A percentile compares a stretch with the other conserved stretches of the same genome.
Conservation (phyloP, 129 eudicot genomes). For the Escallonia rubra region DNA sequence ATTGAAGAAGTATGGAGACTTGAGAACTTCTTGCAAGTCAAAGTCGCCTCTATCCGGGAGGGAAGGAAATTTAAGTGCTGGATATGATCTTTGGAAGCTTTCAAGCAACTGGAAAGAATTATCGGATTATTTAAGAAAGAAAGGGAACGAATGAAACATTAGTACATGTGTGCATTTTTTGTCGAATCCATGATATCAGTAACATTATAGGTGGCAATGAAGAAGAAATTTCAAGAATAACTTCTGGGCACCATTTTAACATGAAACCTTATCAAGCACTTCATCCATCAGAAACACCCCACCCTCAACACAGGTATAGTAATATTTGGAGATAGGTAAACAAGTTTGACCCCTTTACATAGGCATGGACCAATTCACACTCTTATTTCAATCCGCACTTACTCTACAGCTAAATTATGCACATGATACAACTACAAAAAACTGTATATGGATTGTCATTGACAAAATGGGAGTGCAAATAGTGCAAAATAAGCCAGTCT, state of each 20-base stretch:
- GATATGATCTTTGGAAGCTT: slow-evolving; percentile 70
- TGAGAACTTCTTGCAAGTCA: slow-evolving; percentile 63
- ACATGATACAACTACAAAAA: too few relatives aligned
- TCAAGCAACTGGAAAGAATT: slow-evolving; percentile 62
- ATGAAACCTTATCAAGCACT: neutral
- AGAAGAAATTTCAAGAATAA: neutral
- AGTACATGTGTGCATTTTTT: too few relatives aligned
- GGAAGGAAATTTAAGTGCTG: slow-evolving; percentile 68
- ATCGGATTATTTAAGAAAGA: slow-evolving; percentile 2
- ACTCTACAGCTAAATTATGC: too few relatives aligned
- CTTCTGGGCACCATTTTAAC: neutral
- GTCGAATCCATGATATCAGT: neutral
- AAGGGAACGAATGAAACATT: neutral
- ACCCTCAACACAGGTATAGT: neutral
- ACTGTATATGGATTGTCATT: too few relatives aligned
- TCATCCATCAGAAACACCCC: neutral
- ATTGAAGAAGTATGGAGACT: slow-evolving; percentile 92
- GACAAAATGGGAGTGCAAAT: too few relatives aligned
- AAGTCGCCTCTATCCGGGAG: slow-evolving; percentile 81
- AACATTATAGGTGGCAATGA: neutral
- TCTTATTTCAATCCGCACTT: too few relatives aligned
- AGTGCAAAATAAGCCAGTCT: too few relatives aligned
- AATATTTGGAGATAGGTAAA: too few relatives aligned
- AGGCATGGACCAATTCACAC: too few relatives aligned
- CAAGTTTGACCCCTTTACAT: too few relatives aligned